Evolutionary conservation across 1,139 yeast genomes (phyloP), one percentile per base, ranked within the genome.

Genomic region (Blastobotrys persicus): DNA sequence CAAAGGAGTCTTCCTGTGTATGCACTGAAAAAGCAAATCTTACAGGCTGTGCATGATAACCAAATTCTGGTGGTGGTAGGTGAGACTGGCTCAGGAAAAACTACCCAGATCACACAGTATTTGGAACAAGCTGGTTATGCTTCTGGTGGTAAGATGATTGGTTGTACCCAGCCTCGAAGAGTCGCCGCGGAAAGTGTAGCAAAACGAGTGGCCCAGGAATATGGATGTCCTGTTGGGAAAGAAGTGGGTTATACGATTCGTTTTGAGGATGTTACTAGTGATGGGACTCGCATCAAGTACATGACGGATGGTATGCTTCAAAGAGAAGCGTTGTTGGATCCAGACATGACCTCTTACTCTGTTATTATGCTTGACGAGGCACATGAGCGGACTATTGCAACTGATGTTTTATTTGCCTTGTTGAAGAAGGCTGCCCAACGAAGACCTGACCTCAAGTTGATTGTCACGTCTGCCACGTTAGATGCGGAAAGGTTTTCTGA

Each of bases 71-170:
- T 92, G 14, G 80, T 92, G 2, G 85, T 92, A 54, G 98, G 98
- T 53, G 98, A 92, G 61, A 92, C 98, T 0, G 98, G 98, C 17
- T 89, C 98, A 0, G 98, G 98, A 58, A 92, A 92, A 66, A 89
- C 98, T 1, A 92, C 98, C 0, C 98, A 92, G 66, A 71, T 92
- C 41, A 80, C 97, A 0, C 98, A 92, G 64, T 89, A 80, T 61
- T 71, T 92, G 12, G 78, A 79, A 52, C 96, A 88, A 56, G 88
- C 81, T 48, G 96, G 97, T 0, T 48, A 48, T 33, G 23, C 44
- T 6, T 74, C 78, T 1, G 53, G 66, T 7, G 80, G 79, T 1
- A 78, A 83, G 80, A 66, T 81, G 57, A 84, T 92, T 49, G 97
- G 87, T 1, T 86, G 96, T 62, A 92, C 98, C 0, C 98, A 92